A percentile compares a stretch with the other conserved stretches of the same genome.
Evolutionary conservation across 2,329 filamentous ascomycete species (phyloP).

Genomic region (Dothistroma septosporum): DNA sequence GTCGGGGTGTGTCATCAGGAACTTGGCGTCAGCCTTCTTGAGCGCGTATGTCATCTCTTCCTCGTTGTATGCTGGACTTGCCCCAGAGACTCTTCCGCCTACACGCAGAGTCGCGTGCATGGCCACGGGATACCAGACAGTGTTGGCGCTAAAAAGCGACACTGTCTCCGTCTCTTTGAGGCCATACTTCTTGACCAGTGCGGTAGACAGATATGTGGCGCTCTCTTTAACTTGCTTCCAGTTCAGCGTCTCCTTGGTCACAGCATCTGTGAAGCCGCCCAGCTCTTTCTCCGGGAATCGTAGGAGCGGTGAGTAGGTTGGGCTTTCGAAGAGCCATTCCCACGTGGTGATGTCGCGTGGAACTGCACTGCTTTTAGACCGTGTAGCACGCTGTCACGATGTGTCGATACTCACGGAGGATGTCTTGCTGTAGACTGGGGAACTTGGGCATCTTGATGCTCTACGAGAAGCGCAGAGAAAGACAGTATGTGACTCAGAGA

Average conservation of each 20-base stretch:
- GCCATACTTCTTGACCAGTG: constrained; percentile 53
- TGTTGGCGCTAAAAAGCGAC: constrained; percentile 60
- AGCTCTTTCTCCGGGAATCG: constrained; percentile 40
- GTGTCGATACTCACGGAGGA: constrained; percentile 16
- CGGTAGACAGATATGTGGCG: constrained; percentile 58
- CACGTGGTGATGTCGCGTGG: constrained; percentile 54
- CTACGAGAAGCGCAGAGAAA: background rate
- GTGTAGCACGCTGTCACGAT: background rate
- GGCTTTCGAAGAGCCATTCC: constrained; percentile 59
- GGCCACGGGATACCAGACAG: constrained; percentile 63
- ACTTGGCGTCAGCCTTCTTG: constrained; percentile 54
- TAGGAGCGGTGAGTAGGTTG: constrained; percentile 47
- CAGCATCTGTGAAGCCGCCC: constrained; percentile 55
- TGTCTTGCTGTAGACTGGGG: constrained; percentile 24
- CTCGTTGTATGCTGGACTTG: constrained; percentile 61
- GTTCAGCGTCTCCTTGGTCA: constrained; percentile 55
- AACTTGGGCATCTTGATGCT: constrained; percentile 19
- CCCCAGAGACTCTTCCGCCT: constrained; percentile 57
- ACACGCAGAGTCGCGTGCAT: constrained; percentile 55
- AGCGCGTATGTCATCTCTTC: constrained; percentile 66
- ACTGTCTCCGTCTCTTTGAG: constrained; percentile 55
- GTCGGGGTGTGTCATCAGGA: constrained; percentile 54
- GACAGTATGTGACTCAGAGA: background rate
- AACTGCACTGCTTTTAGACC: constrained; percentile 38
- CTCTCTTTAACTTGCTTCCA: constrained; percentile 56